These are phyloP conservation scores for Neofusicoccum sp. DNA, from an alignment of 2,329 filamentous ascomycete genomes.

Conservation along the genomic window DNA sequence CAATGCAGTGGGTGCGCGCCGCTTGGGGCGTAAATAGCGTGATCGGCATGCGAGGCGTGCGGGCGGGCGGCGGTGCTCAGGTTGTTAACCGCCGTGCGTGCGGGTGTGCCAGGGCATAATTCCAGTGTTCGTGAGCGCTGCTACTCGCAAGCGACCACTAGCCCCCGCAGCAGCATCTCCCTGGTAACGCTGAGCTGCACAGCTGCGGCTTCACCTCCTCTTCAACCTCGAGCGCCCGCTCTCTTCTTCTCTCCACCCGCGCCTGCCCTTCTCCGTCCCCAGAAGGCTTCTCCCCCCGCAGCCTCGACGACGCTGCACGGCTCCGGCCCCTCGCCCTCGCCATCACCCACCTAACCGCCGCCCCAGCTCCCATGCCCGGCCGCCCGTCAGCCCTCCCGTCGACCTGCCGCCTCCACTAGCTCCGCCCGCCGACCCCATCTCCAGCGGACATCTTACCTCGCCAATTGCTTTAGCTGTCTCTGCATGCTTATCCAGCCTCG, in stretches of 20 bases:
- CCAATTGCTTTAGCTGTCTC: slow-evolving; percentile 11
- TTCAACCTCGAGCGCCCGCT: slow-evolving; percentile 27
- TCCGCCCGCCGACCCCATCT: background rate
- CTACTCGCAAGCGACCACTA: slow-evolving; percentile 23
- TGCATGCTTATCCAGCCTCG: slow-evolving; percentile 9
- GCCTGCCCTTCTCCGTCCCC: slow-evolving; percentile 38
- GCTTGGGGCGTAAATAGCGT: slow-evolving; percentile 16
- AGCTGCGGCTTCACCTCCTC: slow-evolving; percentile 35
- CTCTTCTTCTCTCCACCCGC: slow-evolving; percentile 24
- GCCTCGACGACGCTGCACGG: slow-evolving; percentile 24
- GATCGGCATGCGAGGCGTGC: slow-evolving; percentile 17
- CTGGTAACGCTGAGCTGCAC: slow-evolving; percentile 23
- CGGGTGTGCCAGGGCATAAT: slow-evolving; percentile 17
- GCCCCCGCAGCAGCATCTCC: slow-evolving; percentile 26
- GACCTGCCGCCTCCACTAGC: slow-evolving; percentile 1
- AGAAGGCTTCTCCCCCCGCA: slow-evolving; percentile 31
- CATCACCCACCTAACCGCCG: slow-evolving; percentile 26
- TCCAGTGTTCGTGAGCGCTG: slow-evolving; percentile 19
- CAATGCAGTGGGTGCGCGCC: slow-evolving; percentile 3
- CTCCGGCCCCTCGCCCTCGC: slow-evolving; percentile 24
- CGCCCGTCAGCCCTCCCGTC: slow-evolving; percentile 20
- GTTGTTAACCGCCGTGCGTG: slow-evolving; percentile 14
- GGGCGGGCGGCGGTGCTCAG: slow-evolving; percentile 6
- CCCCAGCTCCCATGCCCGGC: slow-evolving; percentile 25
- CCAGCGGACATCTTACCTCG: slow-evolving; percentile 12